Base-by-base conservation (phyloP, 139 green algal species). In the Penium margaritaceum region DNA sequence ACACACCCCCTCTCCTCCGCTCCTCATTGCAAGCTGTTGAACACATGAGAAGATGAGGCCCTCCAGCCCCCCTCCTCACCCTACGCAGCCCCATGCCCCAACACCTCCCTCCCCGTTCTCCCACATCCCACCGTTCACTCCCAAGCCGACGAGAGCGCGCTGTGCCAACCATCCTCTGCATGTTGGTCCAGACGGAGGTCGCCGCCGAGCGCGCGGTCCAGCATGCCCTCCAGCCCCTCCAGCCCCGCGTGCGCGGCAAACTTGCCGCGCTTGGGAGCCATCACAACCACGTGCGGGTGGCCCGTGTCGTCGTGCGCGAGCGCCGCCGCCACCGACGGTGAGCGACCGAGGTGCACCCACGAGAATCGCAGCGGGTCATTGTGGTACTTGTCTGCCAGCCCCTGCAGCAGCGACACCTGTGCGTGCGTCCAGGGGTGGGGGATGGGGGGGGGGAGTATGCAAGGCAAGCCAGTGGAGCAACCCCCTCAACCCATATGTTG, bases 351-450 rank as follows among this genome's bases (percentile, higher is more conserved):
- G 21, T 73, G 38, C 3, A 60, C 14, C 66, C 66, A 73, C 21
- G 35, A 39, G 66, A 73, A 73, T 32, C 34, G 41, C 3, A 73
- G 37, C 9, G 66, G 66, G 44, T 73, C 66, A n/a, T 63, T 63
- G 19, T 61, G 47, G 35, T 37, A 71, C 63, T 61, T 53, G 47
- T 57, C 17, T 19, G 33, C 63, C 21, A 35, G 27, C 63, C 65
- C 30, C 66, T 63, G 47, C 47, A 60, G 47, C 47, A 33, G 47
- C 0, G 15, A 6, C 17, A 60, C 47, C 47, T 60, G 47, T 3
- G 9, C 0, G 19, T 1, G 21, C 3, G 47, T n/a, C n/a, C 1
- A 60, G 29, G 47, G 14, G 14, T 34, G 2, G 9, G 47, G 41
- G 0, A 34, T n/a, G n/a, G n/a, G n/a, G n/a, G n/a, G n/a, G n/a